These are phyloP conservation scores for Xylaria multiplex DNA, from an alignment of 2,329 filamentous ascomycete species.

Conservation along the genomic window DNA sequence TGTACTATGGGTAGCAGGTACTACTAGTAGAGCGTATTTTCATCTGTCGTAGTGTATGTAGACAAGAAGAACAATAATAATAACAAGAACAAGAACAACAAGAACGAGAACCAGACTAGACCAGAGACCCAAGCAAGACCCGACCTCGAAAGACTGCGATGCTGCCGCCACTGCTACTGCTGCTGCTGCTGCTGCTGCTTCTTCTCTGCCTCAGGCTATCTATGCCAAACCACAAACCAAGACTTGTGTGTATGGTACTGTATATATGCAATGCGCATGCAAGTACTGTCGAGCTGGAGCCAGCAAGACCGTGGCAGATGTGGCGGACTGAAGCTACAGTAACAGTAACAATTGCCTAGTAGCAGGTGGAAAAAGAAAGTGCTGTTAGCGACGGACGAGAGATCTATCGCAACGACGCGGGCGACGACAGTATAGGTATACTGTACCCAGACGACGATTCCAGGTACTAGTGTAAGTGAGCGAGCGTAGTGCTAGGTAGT, in stretches of 20 bases:
- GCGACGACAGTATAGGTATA: constrained; percentile 18
- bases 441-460: constrained; percentile 10
- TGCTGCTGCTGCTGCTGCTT: neutral
- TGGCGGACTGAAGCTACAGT: constrained; percentile 13
- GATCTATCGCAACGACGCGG: constrained; percentile 23
- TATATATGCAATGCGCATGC: constrained; percentile 12
- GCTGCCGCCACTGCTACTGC: too few relatives aligned
- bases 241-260: constrained; percentile 5
- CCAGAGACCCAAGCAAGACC: neutral
- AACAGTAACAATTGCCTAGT: constrained; percentile 3
- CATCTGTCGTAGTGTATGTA: neutral
- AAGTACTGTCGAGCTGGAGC: constrained; percentile 23
- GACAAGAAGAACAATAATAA: too few relatives aligned
- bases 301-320: constrained; percentile 24
- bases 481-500: too few relatives aligned
- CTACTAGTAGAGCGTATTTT: neutral
- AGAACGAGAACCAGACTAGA: too few relatives aligned
- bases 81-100: neutral
- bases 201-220: neutral
- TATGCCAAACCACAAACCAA: constrained; percentile 4
- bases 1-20: neutral
- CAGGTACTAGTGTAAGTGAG: neutral
- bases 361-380: constrained; percentile 26
- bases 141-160: neutral
- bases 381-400: constrained; percentile 21